Conservation (phyloP, 192 early-diverging fungal species). For the Backusella mclennaniae region DNA sequence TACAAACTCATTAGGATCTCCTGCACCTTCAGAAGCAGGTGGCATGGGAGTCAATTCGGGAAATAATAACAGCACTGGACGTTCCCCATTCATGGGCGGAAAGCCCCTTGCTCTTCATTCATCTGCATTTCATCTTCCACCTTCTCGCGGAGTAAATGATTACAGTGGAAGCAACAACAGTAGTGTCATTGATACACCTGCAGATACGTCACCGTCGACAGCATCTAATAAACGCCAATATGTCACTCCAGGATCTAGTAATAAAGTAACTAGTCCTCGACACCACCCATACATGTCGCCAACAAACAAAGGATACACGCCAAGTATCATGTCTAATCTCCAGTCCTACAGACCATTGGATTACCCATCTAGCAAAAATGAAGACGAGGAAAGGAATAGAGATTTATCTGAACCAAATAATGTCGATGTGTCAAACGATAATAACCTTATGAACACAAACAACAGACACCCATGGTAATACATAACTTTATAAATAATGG, state of each 20-base stretch:
- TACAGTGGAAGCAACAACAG: background rate
- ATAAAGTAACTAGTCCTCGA: background rate
- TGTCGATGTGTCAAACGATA: conserved; percentile 12
- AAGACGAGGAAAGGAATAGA: background rate
- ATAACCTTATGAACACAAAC: background rate
- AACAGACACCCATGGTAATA: conserved; percentile 13
- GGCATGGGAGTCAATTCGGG: background rate
- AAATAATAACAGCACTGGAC: background rate
- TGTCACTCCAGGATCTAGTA: background rate
- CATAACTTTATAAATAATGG: conserved; percentile 2
- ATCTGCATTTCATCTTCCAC: conserved; percentile 17
- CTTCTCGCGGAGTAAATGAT: conserved; percentile 2
- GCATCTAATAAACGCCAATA: background rate
- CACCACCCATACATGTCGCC: conserved; percentile 16
- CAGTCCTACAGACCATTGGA: conserved; percentile 8
- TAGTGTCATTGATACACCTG: background rate
- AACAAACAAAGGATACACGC: conserved; percentile 1
- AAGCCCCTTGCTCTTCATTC: conserved; percentile 6
- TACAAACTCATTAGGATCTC: conserved; percentile 1
- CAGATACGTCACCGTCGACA: background rate
- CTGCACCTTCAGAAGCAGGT: conserved; percentile 16
- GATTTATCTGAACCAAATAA: background rate
- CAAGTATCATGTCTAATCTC: conserved; percentile 14
- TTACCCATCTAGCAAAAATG: background rate
- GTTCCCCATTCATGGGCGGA: background rate